Evolutionary conservation across 192 early-diverging fungal genomes (phyloP).

Genomic region (Backusella sp.): DNA sequence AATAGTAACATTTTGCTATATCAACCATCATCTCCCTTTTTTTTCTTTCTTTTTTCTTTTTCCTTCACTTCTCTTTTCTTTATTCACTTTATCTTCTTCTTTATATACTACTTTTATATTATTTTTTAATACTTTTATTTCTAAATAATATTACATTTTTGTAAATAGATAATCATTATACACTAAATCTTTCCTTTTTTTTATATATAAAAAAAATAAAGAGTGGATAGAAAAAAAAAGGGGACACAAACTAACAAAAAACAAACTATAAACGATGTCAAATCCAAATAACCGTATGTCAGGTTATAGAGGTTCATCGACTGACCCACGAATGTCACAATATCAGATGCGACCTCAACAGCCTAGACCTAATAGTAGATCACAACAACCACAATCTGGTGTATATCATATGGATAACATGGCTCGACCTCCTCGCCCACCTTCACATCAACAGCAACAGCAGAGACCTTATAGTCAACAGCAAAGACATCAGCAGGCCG

Average conservation of each 20-base stretch:
- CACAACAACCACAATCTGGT: constrained; percentile 11
- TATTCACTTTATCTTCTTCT: constrained; percentile 5
- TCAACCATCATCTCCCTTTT: constrained; percentile 4
- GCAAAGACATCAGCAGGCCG: background rate
- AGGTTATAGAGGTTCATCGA: constrained; percentile 12
- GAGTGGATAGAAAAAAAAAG: background rate
- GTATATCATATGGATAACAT: constrained; percentile 10
- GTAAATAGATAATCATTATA: background rate
- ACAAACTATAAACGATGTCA: constrained; percentile 1
- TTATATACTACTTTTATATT: constrained; percentile 6
- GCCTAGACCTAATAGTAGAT: background rate
- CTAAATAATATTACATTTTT: background rate
- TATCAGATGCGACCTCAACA: background rate
- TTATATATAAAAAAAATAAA: background rate
- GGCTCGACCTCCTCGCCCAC: constrained; percentile 9
- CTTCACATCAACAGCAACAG: constrained; percentile 13
- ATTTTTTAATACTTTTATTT: background rate
- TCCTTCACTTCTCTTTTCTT: constrained; percentile 12
- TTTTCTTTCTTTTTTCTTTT: constrained; percentile 9
- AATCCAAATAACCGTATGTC: constrained; percentile 13
- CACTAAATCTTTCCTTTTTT: background rate
- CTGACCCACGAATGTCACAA: constrained; percentile 12
- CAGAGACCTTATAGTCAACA: background rate
- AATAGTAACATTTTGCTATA: constrained; percentile 23
- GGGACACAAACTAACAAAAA: no score